These are phyloP conservation scores for Akanthomyces muscarius DNA, from an alignment of 2,329 filamentous ascomycete genomes.

Conservation along the genomic window DNA sequence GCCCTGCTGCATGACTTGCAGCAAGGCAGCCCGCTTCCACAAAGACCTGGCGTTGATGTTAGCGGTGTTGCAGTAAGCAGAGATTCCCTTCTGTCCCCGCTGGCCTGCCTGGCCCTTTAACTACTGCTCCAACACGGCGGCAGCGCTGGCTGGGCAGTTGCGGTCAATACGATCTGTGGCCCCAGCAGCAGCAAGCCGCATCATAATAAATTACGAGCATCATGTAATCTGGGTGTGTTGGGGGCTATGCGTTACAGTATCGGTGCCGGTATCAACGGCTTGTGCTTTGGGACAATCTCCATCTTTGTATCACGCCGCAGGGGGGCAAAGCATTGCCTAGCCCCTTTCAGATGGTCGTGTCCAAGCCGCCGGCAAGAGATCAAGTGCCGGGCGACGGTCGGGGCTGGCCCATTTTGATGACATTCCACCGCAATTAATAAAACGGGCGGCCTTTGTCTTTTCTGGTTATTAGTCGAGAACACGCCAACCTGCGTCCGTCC, in stretches of 20 bases:
- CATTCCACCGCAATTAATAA: too few species aligned
- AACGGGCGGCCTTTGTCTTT: too few species aligned
- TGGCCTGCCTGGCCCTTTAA: neutral
- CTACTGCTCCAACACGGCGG: too few species aligned
- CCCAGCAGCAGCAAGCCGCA: neutral
- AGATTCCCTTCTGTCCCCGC: neutral
- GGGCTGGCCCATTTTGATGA: neutral
- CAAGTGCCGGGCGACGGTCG: neutral
- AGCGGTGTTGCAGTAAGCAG: neutral
- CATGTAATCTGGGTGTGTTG: neutral
- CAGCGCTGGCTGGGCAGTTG: neutral
- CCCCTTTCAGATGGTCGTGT: neutral
- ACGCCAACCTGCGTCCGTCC: too few species aligned
- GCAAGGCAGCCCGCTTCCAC: neutral
- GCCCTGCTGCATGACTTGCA: slow-evolving; percentile 9
- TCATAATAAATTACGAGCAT: neutral
- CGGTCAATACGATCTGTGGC: neutral
- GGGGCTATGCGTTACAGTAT: neutral
- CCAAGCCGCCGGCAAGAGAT: neutral
- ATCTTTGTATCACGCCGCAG: neutral
- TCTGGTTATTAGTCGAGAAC: too few species aligned
- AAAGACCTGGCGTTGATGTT: neutral
- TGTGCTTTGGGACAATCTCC: neutral
- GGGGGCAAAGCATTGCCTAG: neutral
- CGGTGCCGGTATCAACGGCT: neutral